Base-by-base conservation (phyloP, 257 asterid species). In the Fraxinus pennsylvanica region DNA sequence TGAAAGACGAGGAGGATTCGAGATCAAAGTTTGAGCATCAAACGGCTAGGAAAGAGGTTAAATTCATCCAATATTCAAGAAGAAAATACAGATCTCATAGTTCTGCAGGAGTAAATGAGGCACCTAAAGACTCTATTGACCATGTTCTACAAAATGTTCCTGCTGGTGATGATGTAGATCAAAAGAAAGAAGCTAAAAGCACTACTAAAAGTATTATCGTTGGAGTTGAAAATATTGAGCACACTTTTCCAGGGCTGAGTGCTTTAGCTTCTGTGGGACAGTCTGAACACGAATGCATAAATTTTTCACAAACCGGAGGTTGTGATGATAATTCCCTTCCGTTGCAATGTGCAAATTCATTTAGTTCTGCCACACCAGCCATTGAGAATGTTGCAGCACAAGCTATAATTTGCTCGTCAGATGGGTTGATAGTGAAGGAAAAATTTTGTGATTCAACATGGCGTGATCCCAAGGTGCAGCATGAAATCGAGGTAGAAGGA, bases 61-160 rank as follows among this genome's bases (percentile, higher is more conserved):
- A 86, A 77, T 75, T 88, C 77, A 86, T 91, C 82, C 96, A 91
- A 61, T 95, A 93, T 86, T 84, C 94, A 52, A 87, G 98, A 76
- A 92, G 86, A 85, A 89, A 85, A 77, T 83, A 65, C 84, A 93
- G 87, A 92, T 79, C 84, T 39, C 71, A 54, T 30, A 38, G 75
- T 76, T 81, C 80, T 80, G 76, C 83, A 13, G 84, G 57, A 81
- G 79, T 33, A 70, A 68, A 43, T 21, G 78, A 52, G 54, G 84
- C 76, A 41, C 78, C 80, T 41, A 68, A 54, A 54, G 87, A 82
- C 65, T 52, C 74, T 45, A 76, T 38, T 74, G 72, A 71, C 68
- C 71, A 63, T 68, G 38, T 68, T 27, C 47, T 78, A 12, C 68
- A 21, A 41, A 87, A 80, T 39, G 68, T 72, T 81, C 68, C 71